Evolutionary conservation across 768 basidiomycete species (phyloP), one percentile per base, ranked within the genome.

Genomic region (Cystofilobasidium ferigula): DNA sequence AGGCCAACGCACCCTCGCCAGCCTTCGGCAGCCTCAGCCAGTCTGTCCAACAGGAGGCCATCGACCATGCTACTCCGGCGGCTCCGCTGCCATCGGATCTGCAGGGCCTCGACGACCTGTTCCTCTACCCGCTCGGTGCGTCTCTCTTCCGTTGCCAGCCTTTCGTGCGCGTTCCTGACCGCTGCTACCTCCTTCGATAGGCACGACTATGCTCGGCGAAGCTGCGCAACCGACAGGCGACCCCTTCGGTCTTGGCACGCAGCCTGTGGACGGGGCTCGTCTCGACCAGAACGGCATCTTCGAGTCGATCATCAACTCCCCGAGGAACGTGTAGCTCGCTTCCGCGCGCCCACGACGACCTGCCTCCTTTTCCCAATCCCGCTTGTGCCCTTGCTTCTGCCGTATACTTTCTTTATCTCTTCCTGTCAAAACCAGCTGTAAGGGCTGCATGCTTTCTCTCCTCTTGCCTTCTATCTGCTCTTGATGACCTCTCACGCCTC

Each of bases 71-170:
- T 24, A 61, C 59, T 3, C 35, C 38, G 34, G 47, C 59, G 5
- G 54, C 40, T 8, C 63, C 63, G 16, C 60, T 77, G 16, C 76
- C 76, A 2, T 74, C 73, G 64, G 76, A 77, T 63, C 70, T 77
- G 10, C 69, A 70, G 4, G 66, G 76, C 10, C 71, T 77, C 32
- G 76, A 77, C 67, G 74, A 76, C 58, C 72, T 77, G 42, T 76
- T 77, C 61, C 40, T 74, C 24, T 75, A 77, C 69, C 76, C 76
- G 28, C 64, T 66, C 24, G 64, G n/a, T n/a, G n/a, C n/a, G n/a
- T n/a, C n/a, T n/a, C n/a, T n/a, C n/a, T n/a, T 63, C 43, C n/a
- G 9, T 7, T 9, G 12, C 13, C 12, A 20, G 6, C 24, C 9
- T 3, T 61, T 22, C 28, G 57, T 16, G 34, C 57, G 22, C 24